phyloP scores from a whole-genome alignment of 176 grass and related monocot genomes.

The Luzula sylvatica region DNA sequence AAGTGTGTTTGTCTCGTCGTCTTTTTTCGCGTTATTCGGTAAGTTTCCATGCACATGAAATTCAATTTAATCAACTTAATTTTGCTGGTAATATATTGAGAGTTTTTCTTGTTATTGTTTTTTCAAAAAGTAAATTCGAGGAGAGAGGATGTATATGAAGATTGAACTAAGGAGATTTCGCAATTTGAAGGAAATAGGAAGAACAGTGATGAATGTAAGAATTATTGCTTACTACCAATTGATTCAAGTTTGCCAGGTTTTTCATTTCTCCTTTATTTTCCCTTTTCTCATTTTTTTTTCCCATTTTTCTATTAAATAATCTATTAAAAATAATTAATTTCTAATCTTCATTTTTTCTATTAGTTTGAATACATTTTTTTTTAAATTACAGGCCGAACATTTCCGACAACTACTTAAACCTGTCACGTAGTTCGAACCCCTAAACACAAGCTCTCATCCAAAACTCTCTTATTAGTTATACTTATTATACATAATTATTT shows the following conservation, averaged over 20 bases:
- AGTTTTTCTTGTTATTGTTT: not conserved
- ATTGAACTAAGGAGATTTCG: constrained; percentile 51
- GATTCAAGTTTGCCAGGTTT: constrained; percentile 88
- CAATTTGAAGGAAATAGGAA: constrained; percentile 45
- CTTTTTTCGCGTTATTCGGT: constrained; percentile 64
- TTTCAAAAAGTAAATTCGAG: constrained; percentile 15
- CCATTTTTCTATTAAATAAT: not conserved
- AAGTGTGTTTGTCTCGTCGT: constrained; percentile 45
- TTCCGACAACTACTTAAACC: constrained; percentile 96
- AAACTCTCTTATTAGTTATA: constrained; percentile 8
- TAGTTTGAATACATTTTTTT: constrained; percentile 20
- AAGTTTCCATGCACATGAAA: not conserved
- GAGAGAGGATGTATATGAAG: constrained; percentile 70
- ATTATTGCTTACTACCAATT: constrained; percentile 64
- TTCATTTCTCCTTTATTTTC: not conserved
- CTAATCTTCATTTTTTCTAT: constrained; percentile 2
- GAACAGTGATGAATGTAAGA: constrained; percentile 66
- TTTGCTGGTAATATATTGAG: not conserved
- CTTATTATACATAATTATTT: constrained; percentile 6
- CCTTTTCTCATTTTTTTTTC: not conserved
- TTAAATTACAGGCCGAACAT: constrained; percentile 64
- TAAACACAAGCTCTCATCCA: constrained; percentile 6
- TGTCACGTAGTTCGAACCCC: constrained; percentile 55
- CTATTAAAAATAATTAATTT: no score
- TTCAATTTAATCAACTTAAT: not conserved